These are phyloP conservation scores for Rhododendron griersonianum DNA, from an alignment of 148 eudicot species.

Conservation along the genomic window DNA sequence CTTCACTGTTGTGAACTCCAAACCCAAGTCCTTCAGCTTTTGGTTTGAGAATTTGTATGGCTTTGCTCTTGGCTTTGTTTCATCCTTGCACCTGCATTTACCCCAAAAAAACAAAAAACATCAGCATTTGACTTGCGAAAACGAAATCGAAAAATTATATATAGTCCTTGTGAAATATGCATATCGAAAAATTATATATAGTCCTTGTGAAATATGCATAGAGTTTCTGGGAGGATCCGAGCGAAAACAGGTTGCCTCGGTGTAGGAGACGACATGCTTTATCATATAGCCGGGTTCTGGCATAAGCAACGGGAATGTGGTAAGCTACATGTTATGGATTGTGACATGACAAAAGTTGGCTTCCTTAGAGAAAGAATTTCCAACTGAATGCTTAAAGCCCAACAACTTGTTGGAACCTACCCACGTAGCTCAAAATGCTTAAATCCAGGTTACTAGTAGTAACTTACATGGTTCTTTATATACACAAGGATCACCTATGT, in stretches of 20 bases:
- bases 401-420: too few relatives aligned
- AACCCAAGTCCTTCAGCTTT: constrained; percentile 69
- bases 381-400: too few relatives aligned
- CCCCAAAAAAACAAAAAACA: background rate
- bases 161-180: background rate
- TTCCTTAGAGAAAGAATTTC: background rate
- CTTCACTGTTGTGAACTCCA: constrained; percentile 65
- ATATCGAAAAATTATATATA: background rate
- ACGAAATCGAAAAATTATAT: background rate
- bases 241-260: background rate
- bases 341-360: background rate
- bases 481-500: too few relatives aligned
- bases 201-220: background rate
- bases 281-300: background rate
- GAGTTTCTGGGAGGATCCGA: background rate
- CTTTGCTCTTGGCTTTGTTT: constrained; percentile 60
- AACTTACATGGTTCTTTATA: too few relatives aligned
- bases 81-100: constrained; percentile 68
- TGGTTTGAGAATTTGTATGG: constrained; percentile 77
- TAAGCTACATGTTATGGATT: background rate
- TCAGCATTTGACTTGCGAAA: background rate
- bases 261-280: background rate
- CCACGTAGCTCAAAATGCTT: too few relatives aligned
- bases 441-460: too few relatives aligned
- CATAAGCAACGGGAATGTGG: background rate